These are phyloP conservation scores for Giardia muris DNA, from an alignment of 208 protist species.

Conservation along the genomic window DNA sequence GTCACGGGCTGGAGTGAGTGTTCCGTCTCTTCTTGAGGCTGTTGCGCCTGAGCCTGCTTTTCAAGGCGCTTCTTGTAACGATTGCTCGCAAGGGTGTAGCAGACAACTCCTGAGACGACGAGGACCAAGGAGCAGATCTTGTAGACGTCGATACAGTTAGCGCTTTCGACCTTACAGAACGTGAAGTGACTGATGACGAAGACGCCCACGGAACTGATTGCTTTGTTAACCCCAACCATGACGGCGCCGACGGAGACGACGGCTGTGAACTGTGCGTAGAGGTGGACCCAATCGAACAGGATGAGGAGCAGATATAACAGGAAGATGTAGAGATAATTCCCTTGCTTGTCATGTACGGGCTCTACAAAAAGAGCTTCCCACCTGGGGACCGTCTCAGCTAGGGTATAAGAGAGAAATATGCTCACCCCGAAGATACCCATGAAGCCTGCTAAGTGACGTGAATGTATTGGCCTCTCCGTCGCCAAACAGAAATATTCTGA, in stretches of 20 bases:
- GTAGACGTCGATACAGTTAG: neutral
- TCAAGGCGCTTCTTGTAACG: neutral
- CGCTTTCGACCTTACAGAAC: neutral
- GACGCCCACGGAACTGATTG: neutral
- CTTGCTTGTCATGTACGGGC: neutral
- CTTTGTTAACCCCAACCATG: neutral
- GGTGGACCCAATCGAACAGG: neutral
- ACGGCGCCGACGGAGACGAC: neutral
- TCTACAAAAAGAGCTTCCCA: neutral
- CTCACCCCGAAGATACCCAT: neutral
- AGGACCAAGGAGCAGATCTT: neutral
- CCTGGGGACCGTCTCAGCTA: neutral
- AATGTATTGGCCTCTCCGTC: neutral
- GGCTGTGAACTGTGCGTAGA: slow-evolving; percentile 5
- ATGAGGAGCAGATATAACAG: neutral
- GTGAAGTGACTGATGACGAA: slow-evolving; percentile 9
- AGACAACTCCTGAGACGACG: neutral
- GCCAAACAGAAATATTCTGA: neutral
- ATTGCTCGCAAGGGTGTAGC: neutral
- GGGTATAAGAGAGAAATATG: neutral
- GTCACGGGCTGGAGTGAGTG: too few relatives aligned
- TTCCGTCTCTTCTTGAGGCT: too few relatives aligned
- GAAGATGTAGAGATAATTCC: neutral
- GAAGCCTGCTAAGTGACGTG: neutral
- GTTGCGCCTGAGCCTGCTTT: too few relatives aligned